Base-by-base conservation (phyloP, 1,284 basidiomycete genomes). In the Cutaneotrichosporon sp. region DNA sequence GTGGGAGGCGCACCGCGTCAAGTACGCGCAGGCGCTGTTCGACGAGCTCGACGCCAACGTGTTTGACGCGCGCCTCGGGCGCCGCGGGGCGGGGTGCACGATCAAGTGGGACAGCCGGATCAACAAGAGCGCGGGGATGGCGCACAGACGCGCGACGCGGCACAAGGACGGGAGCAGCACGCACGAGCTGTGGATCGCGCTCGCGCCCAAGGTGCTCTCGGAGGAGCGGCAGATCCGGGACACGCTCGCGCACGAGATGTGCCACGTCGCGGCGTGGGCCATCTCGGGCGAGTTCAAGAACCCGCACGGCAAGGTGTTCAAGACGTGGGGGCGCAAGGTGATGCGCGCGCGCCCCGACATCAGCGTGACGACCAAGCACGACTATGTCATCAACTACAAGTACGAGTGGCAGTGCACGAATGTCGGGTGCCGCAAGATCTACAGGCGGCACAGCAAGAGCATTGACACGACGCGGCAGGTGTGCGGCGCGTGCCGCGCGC, bases 181-280 rank as follows among this genome's bases (percentile, higher is more conserved):
- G 22, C 29, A 43, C 33, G 34, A 14, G 33, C 51, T 55, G 56
- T 69, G 56, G 62, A 72, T 79, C 54, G 67, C 67, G 45, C 65
- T 76, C 16, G 72, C 72, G 4, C 67, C 64, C 31, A 77, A 77
- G 55, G 74, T 77, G 1, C 64, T 72, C 43, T 71, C 69, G 16
- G 70, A 69, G 2, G 65, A 72, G 61, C 74, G 71, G 25, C 74
- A 75, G 59, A 74, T 80, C 45, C 59, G 71, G 20, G 70, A 64
- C 54, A 80, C 78, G 0, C 72, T 80, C 33, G 77, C 78, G 14
- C 78, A 80, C 56, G 78, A 80, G 58, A 78, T 80, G 76, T 80
- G 78, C 65, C 78, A 80, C 67, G 51, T 80, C 33, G 78, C 78
- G 0, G 64, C 67, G 3, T 80, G 72, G 72, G 59, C 76, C 20